Evolutionary conservation across 2,329 filamentous ascomycete species (phyloP).

Genomic region (Canariomyces notabilis): DNA sequence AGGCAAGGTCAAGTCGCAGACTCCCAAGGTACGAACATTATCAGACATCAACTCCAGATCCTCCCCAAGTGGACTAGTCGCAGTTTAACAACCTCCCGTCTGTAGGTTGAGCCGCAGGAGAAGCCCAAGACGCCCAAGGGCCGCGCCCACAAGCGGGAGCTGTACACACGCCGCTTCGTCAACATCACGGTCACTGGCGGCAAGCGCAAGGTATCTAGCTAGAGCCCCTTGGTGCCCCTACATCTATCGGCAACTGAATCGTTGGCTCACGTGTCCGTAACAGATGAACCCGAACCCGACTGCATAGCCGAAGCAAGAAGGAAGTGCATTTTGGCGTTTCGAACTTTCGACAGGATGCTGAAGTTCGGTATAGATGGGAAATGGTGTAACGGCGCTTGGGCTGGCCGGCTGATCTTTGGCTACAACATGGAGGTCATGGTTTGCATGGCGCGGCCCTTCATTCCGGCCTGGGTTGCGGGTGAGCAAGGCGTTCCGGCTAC

Average conservation of each 20-base stretch:
- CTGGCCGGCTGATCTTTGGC: slow-evolving; percentile 8
- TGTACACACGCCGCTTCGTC: slow-evolving; percentile 96
- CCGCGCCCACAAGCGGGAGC: slow-evolving; percentile 93
- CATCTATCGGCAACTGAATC: too few relatives aligned
- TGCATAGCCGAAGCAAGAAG: slow-evolving; percentile 15
- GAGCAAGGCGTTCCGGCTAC: slow-evolving; percentile 21
- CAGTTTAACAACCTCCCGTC: neutral
- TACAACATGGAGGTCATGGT: slow-evolving; percentile 3
- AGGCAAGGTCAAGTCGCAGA: slow-evolving; percentile 98
- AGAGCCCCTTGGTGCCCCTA: slow-evolving; percentile 8
- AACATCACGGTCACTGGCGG: slow-evolving; percentile 93
- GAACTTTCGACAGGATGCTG: neutral
- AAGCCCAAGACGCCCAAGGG: slow-evolving; percentile 97
- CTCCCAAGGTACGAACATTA: slow-evolving; percentile 63
- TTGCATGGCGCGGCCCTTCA: slow-evolving; percentile 3
- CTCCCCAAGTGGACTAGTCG: neutral
- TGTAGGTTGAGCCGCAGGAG: slow-evolving; percentile 80
- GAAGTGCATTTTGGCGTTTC: neutral
- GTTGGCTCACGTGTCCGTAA: neutral
- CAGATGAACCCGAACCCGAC: slow-evolving; percentile 28
- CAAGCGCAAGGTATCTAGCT: slow-evolving; percentile 81
- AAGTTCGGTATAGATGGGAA: neutral
- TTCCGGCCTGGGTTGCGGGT: slow-evolving; percentile 17
- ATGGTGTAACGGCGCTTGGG: slow-evolving; percentile 13
- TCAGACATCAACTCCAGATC: neutral